Conservation (phyloP, 768 basidiomycete species). For the Lanmaoa rubissima region DNA sequence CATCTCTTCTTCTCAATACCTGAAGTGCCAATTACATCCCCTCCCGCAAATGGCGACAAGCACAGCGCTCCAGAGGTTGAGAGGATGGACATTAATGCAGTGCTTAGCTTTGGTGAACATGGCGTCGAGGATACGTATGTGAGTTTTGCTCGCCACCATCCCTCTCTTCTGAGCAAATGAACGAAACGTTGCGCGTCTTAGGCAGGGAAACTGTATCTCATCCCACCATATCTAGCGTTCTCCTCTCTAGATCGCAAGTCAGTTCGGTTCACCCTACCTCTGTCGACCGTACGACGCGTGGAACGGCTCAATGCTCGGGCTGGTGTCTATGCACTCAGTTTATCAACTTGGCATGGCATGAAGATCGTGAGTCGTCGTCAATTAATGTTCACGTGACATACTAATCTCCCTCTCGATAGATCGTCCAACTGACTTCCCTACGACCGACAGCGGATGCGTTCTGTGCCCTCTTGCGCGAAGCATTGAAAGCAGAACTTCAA, state of each 20-base stretch:
- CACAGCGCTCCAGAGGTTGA: constrained; percentile 43
- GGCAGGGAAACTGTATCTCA: constrained; percentile 89
- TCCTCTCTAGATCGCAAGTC: constrained; percentile 89
- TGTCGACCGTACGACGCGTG: constrained; percentile 90
- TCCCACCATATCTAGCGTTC: constrained; percentile 90
- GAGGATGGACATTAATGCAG: constrained; percentile 87
- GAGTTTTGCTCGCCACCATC: constrained; percentile 36
- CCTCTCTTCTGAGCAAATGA: not conserved
- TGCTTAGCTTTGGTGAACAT: constrained; percentile 72
- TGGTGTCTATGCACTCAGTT: constrained; percentile 93
- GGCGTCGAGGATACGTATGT: constrained; percentile 93
- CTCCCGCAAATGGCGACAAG: constrained; percentile 24
- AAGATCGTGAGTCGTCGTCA: constrained; percentile 62
- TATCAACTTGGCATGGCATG: constrained; percentile 92
- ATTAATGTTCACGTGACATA: not conserved
- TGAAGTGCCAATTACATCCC: constrained; percentile 29
- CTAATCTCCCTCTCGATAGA: constrained; percentile 38
- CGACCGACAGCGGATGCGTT: constrained; percentile 93
- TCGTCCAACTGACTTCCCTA: constrained; percentile 91
- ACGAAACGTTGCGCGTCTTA: constrained; percentile 28
- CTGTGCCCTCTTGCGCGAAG: constrained; percentile 83
- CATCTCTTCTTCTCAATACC: constrained; percentile 88
- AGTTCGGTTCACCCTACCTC: constrained; percentile 85
- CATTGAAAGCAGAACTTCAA: constrained; percentile 85
- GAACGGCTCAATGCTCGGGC: constrained; percentile 91